Evolutionary conservation across 129 eudicot species (phyloP).

Genomic region (Flaveria robusta): DNA sequence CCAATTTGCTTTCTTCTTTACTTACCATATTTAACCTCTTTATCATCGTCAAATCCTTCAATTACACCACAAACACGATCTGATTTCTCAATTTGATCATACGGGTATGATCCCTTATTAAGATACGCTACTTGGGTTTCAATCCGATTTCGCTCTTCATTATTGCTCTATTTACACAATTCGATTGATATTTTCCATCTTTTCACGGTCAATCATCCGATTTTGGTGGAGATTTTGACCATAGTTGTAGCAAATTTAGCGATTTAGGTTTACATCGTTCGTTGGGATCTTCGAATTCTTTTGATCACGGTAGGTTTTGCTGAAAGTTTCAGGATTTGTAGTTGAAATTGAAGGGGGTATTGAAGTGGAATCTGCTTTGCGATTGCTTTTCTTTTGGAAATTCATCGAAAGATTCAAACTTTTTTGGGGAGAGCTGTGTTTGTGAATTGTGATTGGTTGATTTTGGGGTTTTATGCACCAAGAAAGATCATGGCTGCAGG

Average conservation of each 20-base stretch:
- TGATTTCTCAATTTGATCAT: slow-evolving; percentile 21
- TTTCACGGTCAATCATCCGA: slow-evolving; percentile 18
- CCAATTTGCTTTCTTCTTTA: slow-evolving; percentile 36
- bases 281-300: slow-evolving; percentile 23
- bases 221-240: slow-evolving; percentile 9
- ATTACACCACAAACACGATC: neutral
- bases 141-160: slow-evolving; percentile 16
- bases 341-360: slow-evolving; percentile 15
- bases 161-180: neutral
- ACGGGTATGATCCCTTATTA: slow-evolving; percentile 23
- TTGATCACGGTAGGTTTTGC: slow-evolving; percentile 5
- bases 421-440: slow-evolving; percentile 13
- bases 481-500: slow-evolving; percentile 67
- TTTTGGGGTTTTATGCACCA: slow-evolving; percentile 38
- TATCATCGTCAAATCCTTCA: neutral
- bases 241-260: slow-evolving; percentile 1
- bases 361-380: slow-evolving; percentile 20
- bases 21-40: slow-evolving; percentile 3
- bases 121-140: slow-evolving; percentile 12
- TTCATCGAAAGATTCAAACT: neutral
- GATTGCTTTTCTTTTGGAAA: neutral
- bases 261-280: slow-evolving; percentile 18
- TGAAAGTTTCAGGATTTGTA: neutral
- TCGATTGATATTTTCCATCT: slow-evolving; percentile 8
- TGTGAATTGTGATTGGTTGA: neutral